Base-by-base conservation (phyloP, 2,329 filamentous ascomycete species). In the Tolypocladium nubicola region DNA sequence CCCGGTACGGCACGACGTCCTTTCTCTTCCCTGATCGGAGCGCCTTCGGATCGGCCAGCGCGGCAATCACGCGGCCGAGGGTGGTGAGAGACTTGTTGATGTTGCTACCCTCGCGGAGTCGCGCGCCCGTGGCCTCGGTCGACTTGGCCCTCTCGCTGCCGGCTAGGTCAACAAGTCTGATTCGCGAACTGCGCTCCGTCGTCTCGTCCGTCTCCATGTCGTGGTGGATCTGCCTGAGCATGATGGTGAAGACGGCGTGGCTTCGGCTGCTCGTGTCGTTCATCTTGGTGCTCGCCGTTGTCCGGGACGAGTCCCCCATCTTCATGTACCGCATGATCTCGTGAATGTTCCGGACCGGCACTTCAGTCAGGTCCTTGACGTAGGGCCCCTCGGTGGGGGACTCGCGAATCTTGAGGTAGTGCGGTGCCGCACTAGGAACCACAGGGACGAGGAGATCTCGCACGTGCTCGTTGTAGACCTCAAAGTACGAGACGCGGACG, bases 71-170 rank as follows among this genome's bases (percentile, higher is more conserved):
- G 56, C 94, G 87, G 4, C 94, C 94, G 11, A 99, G 83, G 0
- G 94, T 97, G 0, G 93, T 97, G 41, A 99, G 83, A 11, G 93
- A 97, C 75, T 97, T 97, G 80, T 99, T 99, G 82, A 99, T 99
- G 71, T 97, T 97, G 66, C 90, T 93, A 54, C 94, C 94, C 74
- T 99, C 94, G 58, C 93, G 87, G 26, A 99, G 82, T 38, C 94
- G 86, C 65, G 88, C 86, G 14, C 94, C 94, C 0, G 92, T 97
- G 1, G 94, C 94, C 74, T 97, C 93, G 41, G 94, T 99, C 1
- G 91, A 86, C 71, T 96, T 97, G 60, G 94, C 94, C 56, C 94
- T 85, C 75, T 99, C 94, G 53, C 90, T 96, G 49, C 94, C 94
- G 16, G 94, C 94, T 54, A 99, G 79, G 73, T 99, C 94, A 39